Evolutionary conservation across 2,329 filamentous ascomycete genomes (phyloP), one percentile per base, ranked within the genome.

Genomic region (Parascedosporium putredinis): DNA sequence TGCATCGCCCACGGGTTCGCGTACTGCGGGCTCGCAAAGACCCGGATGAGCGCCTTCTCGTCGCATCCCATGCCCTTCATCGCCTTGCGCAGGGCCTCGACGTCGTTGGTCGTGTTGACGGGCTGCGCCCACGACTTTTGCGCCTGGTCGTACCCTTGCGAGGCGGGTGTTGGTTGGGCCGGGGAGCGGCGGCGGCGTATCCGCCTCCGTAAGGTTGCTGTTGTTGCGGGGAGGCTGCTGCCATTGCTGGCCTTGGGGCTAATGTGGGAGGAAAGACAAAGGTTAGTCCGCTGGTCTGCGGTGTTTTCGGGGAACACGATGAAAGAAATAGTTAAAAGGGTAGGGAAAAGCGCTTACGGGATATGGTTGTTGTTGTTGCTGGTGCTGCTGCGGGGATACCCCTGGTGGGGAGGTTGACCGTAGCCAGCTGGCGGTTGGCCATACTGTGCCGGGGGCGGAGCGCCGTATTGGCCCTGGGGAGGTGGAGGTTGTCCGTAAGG

Each of bases 41-140:
- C 52, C 3, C 55, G 54, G 31, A 66, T 62, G 8, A 67, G 49
- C 0, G 60, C 55, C 2, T 54, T 49, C 47, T 67, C 60, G 18
- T 66, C 60, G 31, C 63, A 65, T 1, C 62, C 64, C 55, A 63
- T 61, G 6, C 61, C 62, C 51, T 63, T 63, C 64, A 67, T 65
- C 1, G 64, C 63, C 20, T 64, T 61, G 43, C 62, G 57, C 1
- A 67, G 47, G 1, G 52, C 42, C 51, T 66, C 60, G 1, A 57
- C 57, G 5, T 66, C 64, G 14, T 54, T 25, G 2, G 53, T 16
- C 3, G 62, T 65, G 27, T 67, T 58, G 9, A 64, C 56, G n/a
- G 53, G 59, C 2, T 55, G 54, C 1, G 52, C 48, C 46, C 38
- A 58, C 1, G 55, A 49, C 22, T 57, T 62, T 27, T 64, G 62